Conservation (phyloP, 2,329 filamentous ascomycete genomes). For the Aspergillus ochraceus region DNA sequence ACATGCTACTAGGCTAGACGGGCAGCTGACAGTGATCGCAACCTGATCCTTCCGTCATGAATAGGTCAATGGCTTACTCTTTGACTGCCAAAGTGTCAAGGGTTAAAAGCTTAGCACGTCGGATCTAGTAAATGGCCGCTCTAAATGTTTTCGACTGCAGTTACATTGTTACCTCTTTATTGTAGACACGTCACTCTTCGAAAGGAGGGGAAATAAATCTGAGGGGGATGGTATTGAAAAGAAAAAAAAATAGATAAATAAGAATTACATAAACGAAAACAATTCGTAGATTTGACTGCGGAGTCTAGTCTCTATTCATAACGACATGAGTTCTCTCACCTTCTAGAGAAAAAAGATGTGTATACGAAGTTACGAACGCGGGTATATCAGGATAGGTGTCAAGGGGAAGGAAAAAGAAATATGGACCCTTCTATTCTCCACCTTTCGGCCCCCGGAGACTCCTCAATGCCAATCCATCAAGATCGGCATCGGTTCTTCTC, state of each 20-base stretch:
- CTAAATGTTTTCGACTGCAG: too few species aligned
- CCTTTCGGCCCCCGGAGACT: constrained; percentile 35
- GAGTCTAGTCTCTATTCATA: neutral
- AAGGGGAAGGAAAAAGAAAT: neutral
- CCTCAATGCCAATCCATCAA: constrained; percentile 41
- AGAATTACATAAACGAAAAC: neutral
- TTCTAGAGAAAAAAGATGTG: neutral
- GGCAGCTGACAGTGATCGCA: too few species aligned
- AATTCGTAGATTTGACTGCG: neutral
- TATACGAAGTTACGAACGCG: neutral
- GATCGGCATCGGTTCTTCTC: constrained; percentile 29
- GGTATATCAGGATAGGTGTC: constrained; percentile 8
- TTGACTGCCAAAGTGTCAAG: too few species aligned
- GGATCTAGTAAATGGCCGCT: too few species aligned
- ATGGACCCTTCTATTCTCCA: constrained; percentile 5
- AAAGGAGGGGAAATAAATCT: neutral
- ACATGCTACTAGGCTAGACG: neutral
- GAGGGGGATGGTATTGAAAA: neutral
- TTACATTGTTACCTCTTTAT: neutral
- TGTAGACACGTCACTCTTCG: neutral
- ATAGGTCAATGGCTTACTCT: too few species aligned
- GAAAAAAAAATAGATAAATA: neutral
- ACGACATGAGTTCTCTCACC: neutral
- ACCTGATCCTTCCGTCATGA: too few species aligned
- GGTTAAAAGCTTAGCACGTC: too few species aligned